A percentile compares a stretch with the other conserved stretches of the same genome.
Conservation (phyloP, 345 rosid genomes). For the Citrus inodora region DNA sequence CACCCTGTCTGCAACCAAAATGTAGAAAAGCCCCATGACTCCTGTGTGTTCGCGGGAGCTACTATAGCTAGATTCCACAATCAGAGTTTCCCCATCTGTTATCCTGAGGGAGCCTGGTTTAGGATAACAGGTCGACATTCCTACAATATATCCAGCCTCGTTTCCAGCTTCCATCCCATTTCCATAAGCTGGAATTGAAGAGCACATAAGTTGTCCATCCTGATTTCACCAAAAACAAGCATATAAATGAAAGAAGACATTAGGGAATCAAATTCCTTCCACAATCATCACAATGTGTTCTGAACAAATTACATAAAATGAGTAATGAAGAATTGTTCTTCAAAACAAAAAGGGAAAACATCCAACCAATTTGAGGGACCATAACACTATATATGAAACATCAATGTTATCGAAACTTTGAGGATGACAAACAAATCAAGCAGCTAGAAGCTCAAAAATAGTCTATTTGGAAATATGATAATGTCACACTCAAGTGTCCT, state of each 20-base stretch:
- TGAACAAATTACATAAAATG: background rate
- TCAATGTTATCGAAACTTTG: background rate
- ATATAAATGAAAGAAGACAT: slow-evolving; percentile 4
- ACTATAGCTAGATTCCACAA: slow-evolving; percentile 64
- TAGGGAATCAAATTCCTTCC: background rate
- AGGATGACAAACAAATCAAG: background rate
- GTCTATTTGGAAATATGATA: background rate
- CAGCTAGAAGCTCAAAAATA: background rate
- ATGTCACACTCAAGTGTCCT: background rate
- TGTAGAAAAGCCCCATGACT: slow-evolving; percentile 83
- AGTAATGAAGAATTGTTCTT: background rate
- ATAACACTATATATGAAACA: background rate
- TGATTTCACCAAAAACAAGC: slow-evolving; percentile 18
- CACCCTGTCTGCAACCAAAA: slow-evolving; percentile 53
- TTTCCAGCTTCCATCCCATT: slow-evolving; percentile 73
- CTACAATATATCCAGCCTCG: slow-evolving; percentile 85
- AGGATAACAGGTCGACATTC: slow-evolving; percentile 91
- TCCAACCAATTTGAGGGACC: background rate
- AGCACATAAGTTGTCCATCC: slow-evolving; percentile 61
- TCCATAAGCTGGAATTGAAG: slow-evolving; percentile 64
- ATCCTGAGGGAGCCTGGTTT: slow-evolving; percentile 60
- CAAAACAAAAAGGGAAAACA: background rate
- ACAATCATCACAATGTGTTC: background rate
- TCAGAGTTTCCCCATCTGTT: slow-evolving; percentile 52
- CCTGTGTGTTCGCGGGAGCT: slow-evolving; percentile 53